Base-by-base conservation (phyloP, 78 protist species). In the Dictyostelium purpureum region DNA sequence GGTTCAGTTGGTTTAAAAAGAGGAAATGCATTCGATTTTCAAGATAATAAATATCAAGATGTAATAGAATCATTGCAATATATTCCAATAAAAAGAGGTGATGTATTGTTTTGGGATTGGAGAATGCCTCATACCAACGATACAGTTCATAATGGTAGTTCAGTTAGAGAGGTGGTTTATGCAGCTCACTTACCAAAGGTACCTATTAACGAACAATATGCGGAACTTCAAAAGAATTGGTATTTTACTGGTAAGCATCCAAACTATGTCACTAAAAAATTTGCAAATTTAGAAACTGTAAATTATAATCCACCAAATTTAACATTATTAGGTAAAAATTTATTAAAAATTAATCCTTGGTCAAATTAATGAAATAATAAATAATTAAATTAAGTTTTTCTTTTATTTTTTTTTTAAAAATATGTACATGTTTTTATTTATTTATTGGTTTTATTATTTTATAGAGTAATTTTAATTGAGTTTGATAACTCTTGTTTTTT, bases 91-190 rank as follows among this genome's bases (percentile, higher is more conserved):
- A 38, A 52, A 61, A 52, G 92, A 47, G 92, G 92, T 33, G 92
- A 85, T 73, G 65, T 73, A n/a, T 51, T 85, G 14, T 85, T 85
- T 56, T 85, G 80, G 80, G 92, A 85, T 59, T 85, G 92, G 92
- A 37, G 92, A 61, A 52, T 73, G 52, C 92, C 92, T 7, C 92
- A 85, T 73, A 45, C 51, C 24, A 85, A 85, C 45, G 92, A 85
- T 45, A 52, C 28, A 10, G n/a, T 43, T 21, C 92, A 85, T 59
- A 2, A 3, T 21, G 92, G 92, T 9, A 6, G 16, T 2, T 11
- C 38, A 9, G 33, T 85, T 45, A 52, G 92, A 70, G 92, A 85
- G 69, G 92, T 85, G 2, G 82, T 85, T 24, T 85, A 85, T 59
- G n/a, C 82, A 14, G 92, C 92, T 24, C 92, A 85, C 43, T 66